Evolutionary conservation across 768 basidiomycete species (phyloP).

Genomic region (Pluteus cervinus): DNA sequence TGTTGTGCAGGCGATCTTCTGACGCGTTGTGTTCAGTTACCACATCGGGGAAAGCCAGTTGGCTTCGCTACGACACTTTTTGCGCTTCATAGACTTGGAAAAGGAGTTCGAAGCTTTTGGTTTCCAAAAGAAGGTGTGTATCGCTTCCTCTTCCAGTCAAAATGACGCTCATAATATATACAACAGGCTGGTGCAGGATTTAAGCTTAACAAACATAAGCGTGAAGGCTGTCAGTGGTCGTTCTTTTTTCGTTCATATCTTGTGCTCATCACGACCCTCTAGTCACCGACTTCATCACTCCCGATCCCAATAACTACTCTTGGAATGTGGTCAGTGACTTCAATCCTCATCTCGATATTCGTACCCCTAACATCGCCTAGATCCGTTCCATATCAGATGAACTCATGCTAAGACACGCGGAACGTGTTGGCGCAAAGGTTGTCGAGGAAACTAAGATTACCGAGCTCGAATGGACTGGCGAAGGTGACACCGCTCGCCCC

Average conservation of each 20-base stretch:
- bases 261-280: neutral
- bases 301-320: conserved; percentile 40
- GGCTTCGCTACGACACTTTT: conserved; percentile 23
- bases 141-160: neutral
- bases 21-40: conserved; percentile 22
- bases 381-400: conserved; percentile 55
- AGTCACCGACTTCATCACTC: conserved; percentile 56
- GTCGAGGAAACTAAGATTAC: conserved; percentile 42
- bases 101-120: conserved; percentile 22
- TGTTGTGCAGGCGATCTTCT: neutral
- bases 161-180: conserved; percentile 1
- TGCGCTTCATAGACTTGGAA: conserved; percentile 26
- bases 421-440: conserved; percentile 37
- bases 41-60: conserved; percentile 33
- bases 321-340: conserved; percentile 54
- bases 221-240: conserved; percentile 46
- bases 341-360: neutral
- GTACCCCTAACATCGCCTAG: conserved; percentile 19
- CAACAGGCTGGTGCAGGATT: conserved; percentile 59
- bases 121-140: conserved; percentile 21
- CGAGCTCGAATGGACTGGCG: conserved; percentile 36
- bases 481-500: conserved; percentile 23
- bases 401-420: conserved; percentile 51
- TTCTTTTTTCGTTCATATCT: neutral
- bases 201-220: conserved; percentile 50